These are phyloP conservation scores for Pleodorina starrii DNA, from an alignment of 139 green algal genomes.

Conservation along the genomic window DNA sequence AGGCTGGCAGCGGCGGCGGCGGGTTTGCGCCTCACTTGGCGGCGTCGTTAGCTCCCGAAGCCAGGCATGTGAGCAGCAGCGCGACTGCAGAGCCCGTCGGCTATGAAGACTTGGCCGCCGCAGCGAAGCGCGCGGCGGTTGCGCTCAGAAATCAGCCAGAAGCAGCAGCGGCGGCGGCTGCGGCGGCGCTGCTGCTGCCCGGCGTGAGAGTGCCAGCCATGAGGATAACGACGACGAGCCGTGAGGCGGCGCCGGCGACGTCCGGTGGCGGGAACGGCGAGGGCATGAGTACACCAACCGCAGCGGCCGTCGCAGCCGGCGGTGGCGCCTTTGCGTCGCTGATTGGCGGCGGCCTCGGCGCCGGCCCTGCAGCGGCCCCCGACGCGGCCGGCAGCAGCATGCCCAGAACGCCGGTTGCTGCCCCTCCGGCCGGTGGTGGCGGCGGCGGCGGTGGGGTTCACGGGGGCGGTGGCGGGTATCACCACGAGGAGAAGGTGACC, in stretches of 20 bases:
- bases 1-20: background rate
- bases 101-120: too few relatives aligned
- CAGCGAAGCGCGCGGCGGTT: too few relatives aligned
- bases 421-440: background rate
- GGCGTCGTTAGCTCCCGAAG: background rate
- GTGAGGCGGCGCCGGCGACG: too few relatives aligned
- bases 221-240: too few relatives aligned
- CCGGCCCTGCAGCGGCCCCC: too few relatives aligned
- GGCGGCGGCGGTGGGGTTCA: background rate
- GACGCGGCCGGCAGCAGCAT: background rate
- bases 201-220: too few relatives aligned
- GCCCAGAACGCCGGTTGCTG: background rate
- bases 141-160: too few relatives aligned
- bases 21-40: too few relatives aligned
- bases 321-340: background rate
- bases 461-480: background rate
- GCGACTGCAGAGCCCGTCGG: background rate
- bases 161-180: too few relatives aligned
- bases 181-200: too few relatives aligned
- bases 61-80: background rate
- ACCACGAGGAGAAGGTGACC: conserved; percentile 52
- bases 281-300: background rate
- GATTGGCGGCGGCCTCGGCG: background rate
- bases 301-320: background rate
- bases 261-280: too few relatives aligned